Evolutionary conservation across 2,329 filamentous ascomycete genomes (phyloP), one percentile per base, ranked within the genome.

Genomic region (Botrytis elliptica): DNA sequence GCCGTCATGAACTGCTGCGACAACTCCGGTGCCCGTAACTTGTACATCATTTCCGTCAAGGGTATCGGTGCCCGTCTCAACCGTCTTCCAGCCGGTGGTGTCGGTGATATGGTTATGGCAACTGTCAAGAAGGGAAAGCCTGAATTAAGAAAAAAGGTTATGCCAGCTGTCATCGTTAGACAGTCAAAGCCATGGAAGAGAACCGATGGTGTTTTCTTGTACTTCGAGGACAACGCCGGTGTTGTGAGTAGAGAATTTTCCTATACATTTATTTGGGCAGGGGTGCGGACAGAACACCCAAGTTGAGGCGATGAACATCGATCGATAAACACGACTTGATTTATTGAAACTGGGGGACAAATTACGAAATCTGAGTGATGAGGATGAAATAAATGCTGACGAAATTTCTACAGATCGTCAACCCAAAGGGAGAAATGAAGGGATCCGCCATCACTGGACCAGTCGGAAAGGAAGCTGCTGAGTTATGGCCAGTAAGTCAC

Each of bases 71-170:
- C 95, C 81, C 94, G 95, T 82, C 92, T 98, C 82, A 98, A 98
- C 92, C 91, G 95, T 85, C 91, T 99, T 83, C 95, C 95, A 81
- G 95, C 96, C 83, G 96, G 93, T 81, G 96, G 96, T 90, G 95
- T 98, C 82, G 96, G 96, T 83, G 96, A 98, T 90, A 98, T 98
- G 96, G 96, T 98, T 85, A 98, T 99, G 95, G 95, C 95, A 80
- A 98, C 96, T 80, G 96, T 98, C 88, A 98, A 99, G 94, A 98
- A 99, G 93, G 96, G 97, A 88, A 99, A 99, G 94, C 97, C 97
- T 79, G 97, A 99, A 88, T 89, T 99, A 84, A 91, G 97, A 87
- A 99, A 99, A 93, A 99, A 99, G 93, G 96, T 99, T 86, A 97
- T 99, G 94, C 96, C 96, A 81, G 96, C 96, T 83, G 95, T 99